Base-by-base conservation (phyloP, 169 alveolate genomes). In the Babesia caballi region DNA sequence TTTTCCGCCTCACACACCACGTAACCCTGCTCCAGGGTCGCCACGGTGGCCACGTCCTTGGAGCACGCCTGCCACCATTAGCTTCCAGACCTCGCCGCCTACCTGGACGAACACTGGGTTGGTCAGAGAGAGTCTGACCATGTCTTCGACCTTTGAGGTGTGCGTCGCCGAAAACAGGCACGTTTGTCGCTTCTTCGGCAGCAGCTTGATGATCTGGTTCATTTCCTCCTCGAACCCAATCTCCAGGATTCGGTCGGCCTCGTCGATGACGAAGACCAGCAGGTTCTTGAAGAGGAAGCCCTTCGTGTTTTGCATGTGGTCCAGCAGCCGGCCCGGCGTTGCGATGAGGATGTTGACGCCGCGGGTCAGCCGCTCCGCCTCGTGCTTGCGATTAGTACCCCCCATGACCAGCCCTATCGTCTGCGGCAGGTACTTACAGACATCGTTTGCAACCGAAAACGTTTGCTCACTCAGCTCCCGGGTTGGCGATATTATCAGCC, bases 221-320 rank as follows among this genome's bases (percentile, higher is more conserved):
- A 98, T 92, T 89, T 98, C 99, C 83, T 96, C 99, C 87, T 98
- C 99, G 85, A 97, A 98, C n/a, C 99, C 99, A 47, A 96, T 94
- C 85, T 97, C 98, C 61, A 98, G 88, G 28, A 98, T 94, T 32
- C 99, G 90, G 89, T 97, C 99, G 0, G 99, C 99, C 90, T 98
- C 99, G 81, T 98, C 99, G 47, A 98, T 96, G 54, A 96, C 94
- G 61, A 98, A 88, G 83, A 94, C 93, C 75, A 94, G 78, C 75
- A 98, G 91, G 83, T 98, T 98, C 84, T 95, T 94, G 84, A 87
- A 97, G 33, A 93, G 87, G 84, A 98, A 98, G 28, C 98, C 98
- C 74, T 94, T 92, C 44, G 99, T 97, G 83, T 97, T 97, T 72
- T 97, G 97, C 92, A 98, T 91, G 90, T 98, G 99, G 76, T 98